phyloP scores from a whole-genome alignment of 768 basidiomycete species.

The Suillus alpinus region DNA sequence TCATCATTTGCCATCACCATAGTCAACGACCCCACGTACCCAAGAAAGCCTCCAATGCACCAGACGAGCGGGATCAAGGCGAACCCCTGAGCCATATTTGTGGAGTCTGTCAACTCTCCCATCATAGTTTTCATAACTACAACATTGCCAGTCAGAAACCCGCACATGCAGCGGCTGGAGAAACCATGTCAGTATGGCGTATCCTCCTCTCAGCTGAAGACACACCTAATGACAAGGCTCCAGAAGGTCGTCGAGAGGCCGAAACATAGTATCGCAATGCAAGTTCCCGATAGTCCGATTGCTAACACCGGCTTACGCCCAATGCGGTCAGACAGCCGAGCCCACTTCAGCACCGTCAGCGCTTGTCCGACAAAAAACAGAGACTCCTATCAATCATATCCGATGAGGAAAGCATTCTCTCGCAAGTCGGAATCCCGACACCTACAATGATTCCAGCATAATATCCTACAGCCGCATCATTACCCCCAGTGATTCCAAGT shows the following conservation, averaged over 20 bases:
- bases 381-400: slow-evolving; percentile 44
- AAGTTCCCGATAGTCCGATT: slow-evolving; percentile 49
- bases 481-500: slow-evolving; percentile 59
- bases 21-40: slow-evolving; percentile 22
- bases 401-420: not conserved
- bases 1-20: not conserved
- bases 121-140: slow-evolving; percentile 71
- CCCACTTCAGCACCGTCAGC: slow-evolving; percentile 59
- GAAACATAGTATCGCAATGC: slow-evolving; percentile 54
- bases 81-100: slow-evolving; percentile 35
- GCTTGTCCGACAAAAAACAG: slow-evolving; percentile 61
- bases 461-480: slow-evolving; percentile 63
- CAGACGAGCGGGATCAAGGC: slow-evolving; percentile 28
- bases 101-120: slow-evolving; percentile 52
- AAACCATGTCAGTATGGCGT: not conserved
- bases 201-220: not conserved
- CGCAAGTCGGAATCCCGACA: slow-evolving; percentile 1
- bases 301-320: slow-evolving; percentile 64
- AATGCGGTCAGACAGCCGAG: slow-evolving; percentile 54
- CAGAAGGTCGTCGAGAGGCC: slow-evolving; percentile 59
- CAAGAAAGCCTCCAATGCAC: slow-evolving; percentile 31
- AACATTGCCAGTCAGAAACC: slow-evolving; percentile 36
- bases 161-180: slow-evolving; percentile 33
- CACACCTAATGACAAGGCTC: slow-evolving; percentile 55
- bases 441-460: slow-evolving; percentile 65